phyloP scores from a whole-genome alignment of 441 rosid genomes.

The Populus hybrid region DNA sequence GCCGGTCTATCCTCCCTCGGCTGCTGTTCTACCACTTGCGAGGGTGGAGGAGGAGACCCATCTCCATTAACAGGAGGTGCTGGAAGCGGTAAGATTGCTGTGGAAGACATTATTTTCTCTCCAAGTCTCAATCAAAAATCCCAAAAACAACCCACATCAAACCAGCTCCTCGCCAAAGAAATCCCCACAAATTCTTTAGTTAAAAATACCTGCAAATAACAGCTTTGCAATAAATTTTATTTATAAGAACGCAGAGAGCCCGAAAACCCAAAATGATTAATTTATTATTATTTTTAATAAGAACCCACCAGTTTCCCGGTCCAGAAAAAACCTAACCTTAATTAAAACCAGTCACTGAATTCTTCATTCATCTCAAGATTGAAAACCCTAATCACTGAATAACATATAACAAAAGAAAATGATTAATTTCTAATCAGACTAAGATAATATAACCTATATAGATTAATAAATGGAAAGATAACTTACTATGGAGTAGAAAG shows the following conservation, averaged over 20 bases:
- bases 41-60: constrained; percentile 62
- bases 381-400: neutral
- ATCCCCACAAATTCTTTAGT: neutral
- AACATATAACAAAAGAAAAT: neutral
- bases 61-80: constrained; percentile 79
- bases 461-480: neutral
- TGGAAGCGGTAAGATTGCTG: constrained; percentile 70
- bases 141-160: neutral
- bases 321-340: neutral
- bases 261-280: neutral
- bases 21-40: constrained; percentile 53
- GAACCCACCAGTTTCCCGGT: neutral
- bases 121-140: neutral
- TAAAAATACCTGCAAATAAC: neutral
- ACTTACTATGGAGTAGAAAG: neutral
- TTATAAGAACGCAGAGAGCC: too few relatives aligned
- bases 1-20: constrained; percentile 35
- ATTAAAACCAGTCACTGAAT: neutral
- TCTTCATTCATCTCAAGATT: neutral
- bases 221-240: neutral
- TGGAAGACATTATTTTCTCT: constrained; percentile 41
- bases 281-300: too few relatives aligned
- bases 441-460: neutral
- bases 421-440: neutral
- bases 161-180: neutral